Evolutionary conservation across 2,329 filamentous ascomycete species (phyloP).

Genomic region (Ilyonectria sp.): DNA sequence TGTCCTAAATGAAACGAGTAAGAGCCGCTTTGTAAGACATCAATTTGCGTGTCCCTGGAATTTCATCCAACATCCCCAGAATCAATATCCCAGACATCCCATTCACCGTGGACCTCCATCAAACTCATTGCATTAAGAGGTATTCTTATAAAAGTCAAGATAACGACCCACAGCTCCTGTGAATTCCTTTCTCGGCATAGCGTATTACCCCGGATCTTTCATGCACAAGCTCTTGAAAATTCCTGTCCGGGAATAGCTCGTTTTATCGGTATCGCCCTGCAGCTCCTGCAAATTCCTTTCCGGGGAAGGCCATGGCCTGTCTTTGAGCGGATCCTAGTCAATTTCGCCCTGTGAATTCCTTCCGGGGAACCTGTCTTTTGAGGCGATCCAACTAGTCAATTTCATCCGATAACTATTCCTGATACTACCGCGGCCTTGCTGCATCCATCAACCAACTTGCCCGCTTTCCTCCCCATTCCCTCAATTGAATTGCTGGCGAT

Average conservation of each 20-base stretch:
- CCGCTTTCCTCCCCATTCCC: neutral
- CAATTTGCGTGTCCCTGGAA: too few relatives aligned
- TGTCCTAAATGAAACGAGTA: neutral
- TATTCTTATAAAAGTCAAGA: conserved; percentile 1
- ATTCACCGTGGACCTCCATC: too few relatives aligned
- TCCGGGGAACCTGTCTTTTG: neutral
- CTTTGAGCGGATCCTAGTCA: too few relatives aligned
- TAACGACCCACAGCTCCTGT: neutral
- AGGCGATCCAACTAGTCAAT: neutral
- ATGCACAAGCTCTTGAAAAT: conserved; percentile 1
- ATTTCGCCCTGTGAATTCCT: too few relatives aligned
- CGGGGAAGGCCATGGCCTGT: too few relatives aligned
- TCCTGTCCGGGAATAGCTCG: neutral
- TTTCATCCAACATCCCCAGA: too few relatives aligned
- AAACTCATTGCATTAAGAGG: neutral
- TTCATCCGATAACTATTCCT: neutral
- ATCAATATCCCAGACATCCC: too few relatives aligned
- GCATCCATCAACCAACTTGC: neutral
- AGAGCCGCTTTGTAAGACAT: neutral
- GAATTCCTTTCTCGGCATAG: neutral
- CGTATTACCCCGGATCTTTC: neutral
- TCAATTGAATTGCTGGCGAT: conserved; percentile 3
- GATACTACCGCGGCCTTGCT: neutral
- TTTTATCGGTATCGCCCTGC: neutral
- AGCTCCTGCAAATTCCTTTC: neutral